These are phyloP conservation scores for Rusavskia elegans DNA, from an alignment of 495 filamentous ascomycete species.

Conservation along the genomic window DNA sequence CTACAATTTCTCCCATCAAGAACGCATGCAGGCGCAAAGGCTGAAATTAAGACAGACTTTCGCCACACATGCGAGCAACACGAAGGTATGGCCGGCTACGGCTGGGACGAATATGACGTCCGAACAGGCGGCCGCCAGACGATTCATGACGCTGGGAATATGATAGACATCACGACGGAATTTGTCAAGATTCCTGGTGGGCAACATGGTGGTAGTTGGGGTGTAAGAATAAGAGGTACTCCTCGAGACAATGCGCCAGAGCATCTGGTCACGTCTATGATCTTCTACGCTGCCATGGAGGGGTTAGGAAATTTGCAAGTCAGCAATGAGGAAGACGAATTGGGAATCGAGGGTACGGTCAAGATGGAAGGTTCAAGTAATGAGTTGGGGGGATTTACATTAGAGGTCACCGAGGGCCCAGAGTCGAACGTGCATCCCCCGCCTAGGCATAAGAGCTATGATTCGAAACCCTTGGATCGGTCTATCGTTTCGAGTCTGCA, in stretches of 20 bases:
- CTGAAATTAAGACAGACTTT: conserved; percentile 22
- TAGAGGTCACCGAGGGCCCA: conserved; percentile 58
- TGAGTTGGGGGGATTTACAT: conserved; percentile 68
- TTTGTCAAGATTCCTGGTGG: conserved; percentile 91
- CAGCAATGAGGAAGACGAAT: conserved; percentile 29
- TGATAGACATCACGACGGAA: conserved; percentile 74
- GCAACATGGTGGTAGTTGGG: conserved; percentile 81
- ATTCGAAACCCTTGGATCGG: conserved; percentile 58
- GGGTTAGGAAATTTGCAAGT: conserved; percentile 54
- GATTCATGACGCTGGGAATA: conserved; percentile 77
- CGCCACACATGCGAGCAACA: conserved; percentile 91
- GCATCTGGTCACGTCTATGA: conserved; percentile 55
- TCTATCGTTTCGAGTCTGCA: conserved; percentile 58
- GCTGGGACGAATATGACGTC: conserved; percentile 91
- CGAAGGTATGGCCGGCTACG: conserved; percentile 86
- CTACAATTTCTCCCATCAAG: conserved; percentile 3
- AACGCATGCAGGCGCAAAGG: not conserved
- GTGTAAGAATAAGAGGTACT: conserved; percentile 66
- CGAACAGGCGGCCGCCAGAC: conserved; percentile 74
- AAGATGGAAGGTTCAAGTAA: conserved; percentile 56
- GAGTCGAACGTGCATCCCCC: conserved; percentile 45
- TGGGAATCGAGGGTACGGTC: conserved; percentile 58
- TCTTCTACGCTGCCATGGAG: conserved; percentile 71
- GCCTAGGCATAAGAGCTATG: conserved; percentile 44
- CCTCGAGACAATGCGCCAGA: conserved; percentile 50